Base-by-base conservation (phyloP, 805 yeast species). In the Myxozyma vanderwaltii region DNA sequence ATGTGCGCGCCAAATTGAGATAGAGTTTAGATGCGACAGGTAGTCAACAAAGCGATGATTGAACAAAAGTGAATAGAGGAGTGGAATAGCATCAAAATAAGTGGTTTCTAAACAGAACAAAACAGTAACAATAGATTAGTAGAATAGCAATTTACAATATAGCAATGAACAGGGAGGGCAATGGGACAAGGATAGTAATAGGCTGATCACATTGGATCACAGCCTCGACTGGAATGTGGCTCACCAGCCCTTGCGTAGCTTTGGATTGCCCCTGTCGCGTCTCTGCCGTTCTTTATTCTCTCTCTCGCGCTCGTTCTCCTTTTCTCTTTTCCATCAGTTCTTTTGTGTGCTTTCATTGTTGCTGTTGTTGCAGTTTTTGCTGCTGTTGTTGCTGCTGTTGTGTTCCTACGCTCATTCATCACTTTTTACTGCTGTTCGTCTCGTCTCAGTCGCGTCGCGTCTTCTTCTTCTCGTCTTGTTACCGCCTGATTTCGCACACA, bases 211-310 rank as follows among this genome's bases (percentile, higher is more conserved):
- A 48, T 36, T 23, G 23, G 19, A 23, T 48, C 52, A 48, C 52
- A 36, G 21, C 17, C 24, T 19, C 27, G 35, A 23, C 35, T 35
- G 52, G 52, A 48, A 48, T 48, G 52, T 48, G 52, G 36, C 13
- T 33, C 43, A 26, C 52, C 43, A 39, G 38, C 29, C 38, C 43
- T 48, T 39, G 46, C 56, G 44, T 31, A 44, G 12, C 13, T 15
- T 23, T n/a, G n/a, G 10, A 19, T 10, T n/a, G 23, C 43, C 41
- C 43, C 43, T 38, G 43, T 38, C 43, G 43, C 43, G 43, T 38
- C 43, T n/a, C 43, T 51, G 31, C 19, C 19, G 6, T 40, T 39
- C 33, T n/a, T 13, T 10, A 24, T 40, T 15, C 43, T 26, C 21
- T 19, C 19, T 13, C 29, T 38, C 31, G 29, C 29, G 35, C 40